Evolutionary conservation across 176 grass and related monocot species (phyloP).

Genomic region (Oryza meridionalis): DNA sequence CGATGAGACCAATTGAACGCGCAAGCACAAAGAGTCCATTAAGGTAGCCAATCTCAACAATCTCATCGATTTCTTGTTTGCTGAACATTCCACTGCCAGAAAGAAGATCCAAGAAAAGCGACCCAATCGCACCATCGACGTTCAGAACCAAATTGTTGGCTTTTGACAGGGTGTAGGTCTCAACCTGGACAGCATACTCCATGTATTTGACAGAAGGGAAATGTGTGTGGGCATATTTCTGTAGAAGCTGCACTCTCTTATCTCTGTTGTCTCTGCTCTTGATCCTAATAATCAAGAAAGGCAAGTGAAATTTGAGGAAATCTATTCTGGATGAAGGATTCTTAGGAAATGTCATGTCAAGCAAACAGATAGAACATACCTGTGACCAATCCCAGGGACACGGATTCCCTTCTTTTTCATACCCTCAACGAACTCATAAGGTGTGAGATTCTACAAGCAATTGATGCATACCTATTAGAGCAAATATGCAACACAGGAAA

Average conservation of each 20-base stretch:
- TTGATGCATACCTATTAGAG: slow-evolving; percentile 26
- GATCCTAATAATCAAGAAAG: slow-evolving; percentile 63
- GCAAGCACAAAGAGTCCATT: slow-evolving; percentile 98
- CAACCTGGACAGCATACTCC: slow-evolving; percentile 90
- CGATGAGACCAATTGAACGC: slow-evolving; percentile 92
- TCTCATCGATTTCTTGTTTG: slow-evolving; percentile 95
- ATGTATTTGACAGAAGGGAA: slow-evolving; percentile 96
- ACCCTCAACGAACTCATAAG: slow-evolving; percentile 97
- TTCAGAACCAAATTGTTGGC: slow-evolving; percentile 89
- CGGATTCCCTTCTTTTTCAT: slow-evolving; percentile 99
- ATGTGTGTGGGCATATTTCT: slow-evolving; percentile 91
- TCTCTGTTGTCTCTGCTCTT: slow-evolving; percentile 99
- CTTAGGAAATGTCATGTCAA: slow-evolving; percentile 25
- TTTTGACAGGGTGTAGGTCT: slow-evolving; percentile 92
- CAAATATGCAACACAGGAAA: slow-evolving; percentile 4
- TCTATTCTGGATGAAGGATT: slow-evolving; percentile 1
- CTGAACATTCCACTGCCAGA: slow-evolving; percentile 97
- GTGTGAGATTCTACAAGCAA: slow-evolving; percentile 66
- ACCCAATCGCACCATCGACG: slow-evolving; percentile 84
- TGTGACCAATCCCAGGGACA: slow-evolving; percentile 97
- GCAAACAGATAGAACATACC: slow-evolving; percentile 40
- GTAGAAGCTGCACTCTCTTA: slow-evolving; percentile 95
- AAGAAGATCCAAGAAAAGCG: slow-evolving; percentile 97
- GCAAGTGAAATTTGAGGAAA: slow-evolving; percentile 18
- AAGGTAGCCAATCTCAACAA: slow-evolving; percentile 92